A percentile compares a stretch with the other conserved stretches of the same genome.
Conservation (phyloP, 2,329 filamentous ascomycete genomes). For the Cladophialophora immunda region DNA sequence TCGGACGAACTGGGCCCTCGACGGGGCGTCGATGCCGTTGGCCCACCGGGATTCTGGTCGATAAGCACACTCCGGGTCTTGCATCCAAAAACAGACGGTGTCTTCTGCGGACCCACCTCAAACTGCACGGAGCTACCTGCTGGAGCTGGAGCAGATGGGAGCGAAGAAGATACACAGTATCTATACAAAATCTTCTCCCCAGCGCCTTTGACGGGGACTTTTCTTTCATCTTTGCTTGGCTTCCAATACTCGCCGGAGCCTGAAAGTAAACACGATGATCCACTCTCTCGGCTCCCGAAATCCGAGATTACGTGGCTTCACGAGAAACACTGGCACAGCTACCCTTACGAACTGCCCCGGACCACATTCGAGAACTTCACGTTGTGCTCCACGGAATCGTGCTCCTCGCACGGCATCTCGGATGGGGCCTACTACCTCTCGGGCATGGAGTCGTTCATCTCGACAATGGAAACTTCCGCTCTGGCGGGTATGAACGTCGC, state of each 20-base stretch:
- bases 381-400: constrained; percentile 9
- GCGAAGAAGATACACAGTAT: constrained; percentile 47
- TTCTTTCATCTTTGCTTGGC: constrained; percentile 60
- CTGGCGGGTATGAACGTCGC: constrained; percentile 77
- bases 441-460: constrained; percentile 90
- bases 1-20: constrained; percentile 44
- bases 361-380: constrained; percentile 85
- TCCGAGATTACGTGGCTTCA: constrained; percentile 76
- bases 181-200: constrained; percentile 75
- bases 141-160: constrained; percentile 1
- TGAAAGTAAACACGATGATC: constrained; percentile 38
- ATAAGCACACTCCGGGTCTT: constrained; percentile 76
- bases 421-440: constrained; percentile 58
- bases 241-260: constrained; percentile 43
- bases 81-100: constrained; percentile 59
- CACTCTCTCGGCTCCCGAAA: constrained; percentile 43
- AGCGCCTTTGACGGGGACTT: constrained; percentile 54
- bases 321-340: constrained; percentile 80
- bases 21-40: constrained; percentile 66
- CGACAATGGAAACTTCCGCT: constrained; percentile 95
- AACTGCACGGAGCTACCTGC: constrained; percentile 13
- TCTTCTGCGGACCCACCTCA: constrained; percentile 32
- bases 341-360: constrained; percentile 84
- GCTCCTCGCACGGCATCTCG: neutral
- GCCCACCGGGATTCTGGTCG: constrained; percentile 82